A percentile compares a stretch with the other conserved stretches of the same genome.
These are phyloP conservation scores for Globisporangium abappressorium DNA, from an alignment of 352 stramenopile genomes.

Conservation along the genomic window DNA sequence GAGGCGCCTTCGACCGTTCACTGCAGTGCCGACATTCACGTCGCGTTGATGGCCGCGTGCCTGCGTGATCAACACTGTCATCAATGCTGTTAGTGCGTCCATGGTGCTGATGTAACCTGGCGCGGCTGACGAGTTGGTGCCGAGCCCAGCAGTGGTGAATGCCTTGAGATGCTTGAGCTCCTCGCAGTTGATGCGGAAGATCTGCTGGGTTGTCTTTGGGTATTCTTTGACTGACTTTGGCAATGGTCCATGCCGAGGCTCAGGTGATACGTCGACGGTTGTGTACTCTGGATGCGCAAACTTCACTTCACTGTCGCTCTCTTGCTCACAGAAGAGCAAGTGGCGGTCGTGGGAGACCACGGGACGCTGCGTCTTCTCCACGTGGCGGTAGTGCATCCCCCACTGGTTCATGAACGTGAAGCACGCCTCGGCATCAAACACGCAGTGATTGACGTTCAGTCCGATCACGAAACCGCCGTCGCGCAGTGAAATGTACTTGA, in stretches of 20 bases:
- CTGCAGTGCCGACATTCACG: constrained; percentile 13
- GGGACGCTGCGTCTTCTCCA: neutral
- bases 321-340: constrained; percentile 4
- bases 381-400: constrained; percentile 14
- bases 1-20: constrained; percentile 12
- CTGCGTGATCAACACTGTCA: constrained; percentile 15
- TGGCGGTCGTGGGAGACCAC: constrained; percentile 10
- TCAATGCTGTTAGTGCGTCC: constrained; percentile 15
- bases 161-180: constrained; percentile 11
- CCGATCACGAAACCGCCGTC: constrained; percentile 16
- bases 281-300: constrained; percentile 19
- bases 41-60: constrained; percentile 8
- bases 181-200: constrained; percentile 1
- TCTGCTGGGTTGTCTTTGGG: constrained; percentile 3
- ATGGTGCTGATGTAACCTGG: constrained; percentile 11
- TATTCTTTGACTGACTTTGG: neutral
- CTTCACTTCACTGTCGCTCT: neutral
- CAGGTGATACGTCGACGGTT: neutral
- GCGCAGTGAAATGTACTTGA: constrained; percentile 14
- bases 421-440: constrained; percentile 13
- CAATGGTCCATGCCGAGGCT: neutral
- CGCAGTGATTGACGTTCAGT: constrained; percentile 15
- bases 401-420: constrained; percentile 18
- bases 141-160: neutral
- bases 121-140: too few relatives aligned